These are phyloP conservation scores for Aphanomyces cochlioides DNA, from an alignment of 352 stramenopile genomes.

Conservation along the genomic window DNA sequence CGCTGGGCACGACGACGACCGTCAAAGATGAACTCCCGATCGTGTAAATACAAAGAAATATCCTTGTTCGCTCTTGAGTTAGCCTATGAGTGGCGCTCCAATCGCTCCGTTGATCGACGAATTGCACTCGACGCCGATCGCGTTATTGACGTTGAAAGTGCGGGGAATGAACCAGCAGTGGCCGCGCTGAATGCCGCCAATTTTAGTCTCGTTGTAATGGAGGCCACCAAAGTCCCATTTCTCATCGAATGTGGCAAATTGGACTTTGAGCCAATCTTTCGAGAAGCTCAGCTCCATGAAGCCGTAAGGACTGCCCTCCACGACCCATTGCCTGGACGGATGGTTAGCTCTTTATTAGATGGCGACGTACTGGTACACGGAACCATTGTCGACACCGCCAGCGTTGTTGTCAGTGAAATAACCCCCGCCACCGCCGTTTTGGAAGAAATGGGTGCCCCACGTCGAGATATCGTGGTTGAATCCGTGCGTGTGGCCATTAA, in stretches of 20 bases:
- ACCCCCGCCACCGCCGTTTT: conserved; percentile 26
- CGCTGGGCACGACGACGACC: conserved; percentile 52
- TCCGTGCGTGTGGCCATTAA: conserved; percentile 68
- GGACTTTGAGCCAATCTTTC: conserved; percentile 75
- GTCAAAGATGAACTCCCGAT: conserved; percentile 21
- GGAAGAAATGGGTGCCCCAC: conserved; percentile 25
- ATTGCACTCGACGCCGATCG: conserved; percentile 41
- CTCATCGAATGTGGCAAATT: conserved; percentile 83
- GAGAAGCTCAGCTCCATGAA: conserved; percentile 84
- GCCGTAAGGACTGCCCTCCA: conserved; percentile 71
- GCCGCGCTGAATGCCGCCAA: conserved; percentile 66
- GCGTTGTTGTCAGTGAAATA: conserved; percentile 49
- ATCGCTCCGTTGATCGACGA: conserved; percentile 16
- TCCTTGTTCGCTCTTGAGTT: no score
- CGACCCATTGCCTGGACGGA: conserved; percentile 59
- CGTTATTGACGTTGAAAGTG: conserved; percentile 40
- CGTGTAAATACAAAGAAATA: not conserved
- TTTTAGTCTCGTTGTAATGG: conserved; percentile 63
- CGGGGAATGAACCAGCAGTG: conserved; percentile 79
- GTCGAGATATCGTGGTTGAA: conserved; percentile 40
- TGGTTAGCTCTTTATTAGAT: conserved; percentile 26
- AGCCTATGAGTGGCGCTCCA: conserved; percentile 2
- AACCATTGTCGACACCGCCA: conserved; percentile 44
- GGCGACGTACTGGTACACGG: conserved; percentile 43
- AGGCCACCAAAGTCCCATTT: conserved; percentile 72